Base-by-base conservation (phyloP, 345 rosid species). In the Corchorus capsularis region DNA sequence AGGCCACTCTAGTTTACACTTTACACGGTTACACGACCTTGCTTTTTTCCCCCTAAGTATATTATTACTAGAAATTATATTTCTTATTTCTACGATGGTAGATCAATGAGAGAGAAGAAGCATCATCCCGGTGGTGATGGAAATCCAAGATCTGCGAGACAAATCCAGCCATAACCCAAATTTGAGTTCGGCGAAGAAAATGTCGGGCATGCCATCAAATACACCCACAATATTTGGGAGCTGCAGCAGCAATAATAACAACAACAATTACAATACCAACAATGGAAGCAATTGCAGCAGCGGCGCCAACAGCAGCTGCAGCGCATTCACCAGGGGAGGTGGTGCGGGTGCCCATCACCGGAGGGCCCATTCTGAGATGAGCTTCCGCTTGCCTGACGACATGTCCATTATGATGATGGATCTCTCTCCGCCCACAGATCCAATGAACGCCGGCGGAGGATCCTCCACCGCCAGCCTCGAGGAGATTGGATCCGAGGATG, bases 401-500 rank as follows among this genome's bases (percentile, higher is more conserved):
- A 76, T 80, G 82, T 82, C 88, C 0, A 79, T 79, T 81, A 80
- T 80, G 82, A 86, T 89, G 89, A 83, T 79, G 88, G 88, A 82
- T 83, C 86, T 88, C 39, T 79, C 79, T 16, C 81, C 79, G 32
- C 80, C 69, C 16, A 63, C 77, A 59, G 62, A 69, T 79, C 85
- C 11, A 79, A 75, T 78, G 35, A 71, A 56, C 22, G 72, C 75
- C 20, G 78, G 68, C 1, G 77, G 76, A 43, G 77, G 77, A 7
- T 85, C 91, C 50, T 85, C 89, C 13, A 79, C 84, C 2, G 62
- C 77, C 5, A 81, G 83, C 74, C 20, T 74, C 69, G 81, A 87
- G 4, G 92, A 86, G 34, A 76, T 82, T 68, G 86, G 86, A 50
- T 84, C 89, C 16, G 87, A 87, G 75, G 94, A 90, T 74, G 94